Percentiles rank a stretch among this genome's conserved stretches.
These are phyloP conservation scores for Asparagopsis taxiformis DNA, from an alignment of 31 red algal genomes.

Conservation along the genomic window DNA sequence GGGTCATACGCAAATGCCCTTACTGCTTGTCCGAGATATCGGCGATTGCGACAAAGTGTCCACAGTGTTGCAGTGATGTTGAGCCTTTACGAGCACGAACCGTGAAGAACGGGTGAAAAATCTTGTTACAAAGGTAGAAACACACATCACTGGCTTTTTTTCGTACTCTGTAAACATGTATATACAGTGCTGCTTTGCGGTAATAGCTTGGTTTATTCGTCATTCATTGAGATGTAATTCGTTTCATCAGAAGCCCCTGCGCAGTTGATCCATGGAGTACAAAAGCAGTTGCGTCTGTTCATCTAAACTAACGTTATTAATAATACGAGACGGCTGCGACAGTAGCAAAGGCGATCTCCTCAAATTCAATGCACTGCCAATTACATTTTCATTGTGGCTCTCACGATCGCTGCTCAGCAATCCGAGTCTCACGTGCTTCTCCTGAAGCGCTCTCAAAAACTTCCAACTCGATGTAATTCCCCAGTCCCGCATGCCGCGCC, in stretches of 20 bases:
- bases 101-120: too few relatives aligned
- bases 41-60: conserved; percentile 41
- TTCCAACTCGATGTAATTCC: conserved; percentile 43
- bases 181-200: too few relatives aligned
- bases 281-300: conserved; percentile 38
- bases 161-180: too few relatives aligned
- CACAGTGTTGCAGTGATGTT: conserved; percentile 13
- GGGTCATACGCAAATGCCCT: conserved; percentile 56
- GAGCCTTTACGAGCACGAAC: neutral
- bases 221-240: too few relatives aligned
- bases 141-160: too few relatives aligned
- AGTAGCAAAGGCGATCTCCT: conserved; percentile 54
- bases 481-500: conserved; percentile 61
- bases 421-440: conserved; percentile 2
- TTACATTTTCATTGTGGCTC: conserved; percentile 18
- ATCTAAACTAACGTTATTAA: conserved; percentile 41
- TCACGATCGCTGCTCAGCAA: conserved; percentile 53
- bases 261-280: conserved; percentile 42
- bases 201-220: too few relatives aligned
- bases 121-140: too few relatives aligned
- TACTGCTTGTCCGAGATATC: conserved; percentile 43
- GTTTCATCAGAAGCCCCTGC: conserved; percentile 26
- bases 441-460: conserved; percentile 42
- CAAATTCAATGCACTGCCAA: conserved; percentile 30
- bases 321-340: conserved; percentile 33